These are phyloP conservation scores for Microdochium nivale DNA, from an alignment of 2,329 filamentous ascomycete species.

Conservation along the genomic window DNA sequence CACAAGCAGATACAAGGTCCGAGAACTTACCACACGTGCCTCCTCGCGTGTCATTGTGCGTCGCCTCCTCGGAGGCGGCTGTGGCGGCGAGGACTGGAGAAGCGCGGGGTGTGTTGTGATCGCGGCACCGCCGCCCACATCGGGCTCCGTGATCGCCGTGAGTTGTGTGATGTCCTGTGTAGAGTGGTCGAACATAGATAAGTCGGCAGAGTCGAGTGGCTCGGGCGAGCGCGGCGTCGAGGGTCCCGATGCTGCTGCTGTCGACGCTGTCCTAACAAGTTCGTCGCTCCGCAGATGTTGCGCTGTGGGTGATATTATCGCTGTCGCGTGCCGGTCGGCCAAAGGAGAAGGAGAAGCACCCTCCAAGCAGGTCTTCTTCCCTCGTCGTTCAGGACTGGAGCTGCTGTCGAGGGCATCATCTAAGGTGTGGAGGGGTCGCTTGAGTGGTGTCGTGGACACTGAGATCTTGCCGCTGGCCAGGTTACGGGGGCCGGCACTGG, in stretches of 20 bases:
- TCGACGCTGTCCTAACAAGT: too few relatives aligned
- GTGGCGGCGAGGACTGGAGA: slow-evolving; percentile 7
- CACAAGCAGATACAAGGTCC: neutral
- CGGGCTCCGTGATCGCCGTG: slow-evolving; percentile 41
- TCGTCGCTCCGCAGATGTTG: neutral
- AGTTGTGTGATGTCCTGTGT: slow-evolving; percentile 37
- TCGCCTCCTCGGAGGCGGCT: slow-evolving; percentile 11
- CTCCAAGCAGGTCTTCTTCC: neutral
- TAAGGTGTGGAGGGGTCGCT: neutral
- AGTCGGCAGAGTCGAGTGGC: slow-evolving; percentile 26
- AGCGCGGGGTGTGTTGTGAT: neutral
- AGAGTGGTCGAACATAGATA: slow-evolving; percentile 40
- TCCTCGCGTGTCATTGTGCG: slow-evolving; percentile 39
- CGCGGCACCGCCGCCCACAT: slow-evolving; percentile 14
- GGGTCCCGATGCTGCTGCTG: slow-evolving; percentile 1
- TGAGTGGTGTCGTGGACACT: neutral
- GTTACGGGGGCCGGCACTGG: neutral
- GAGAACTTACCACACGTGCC: slow-evolving; percentile 36
- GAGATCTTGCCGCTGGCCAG: neutral
- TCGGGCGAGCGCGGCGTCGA: slow-evolving; percentile 2
- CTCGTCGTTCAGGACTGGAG: neutral
- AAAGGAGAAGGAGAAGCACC: neutral
- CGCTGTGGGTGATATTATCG: too few relatives aligned
- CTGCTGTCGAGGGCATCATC: neutral
- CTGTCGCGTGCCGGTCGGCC: neutral